phyloP scores from a whole-genome alignment of 2,329 filamentous ascomycete species.

The Amauroascus niger region DNA sequence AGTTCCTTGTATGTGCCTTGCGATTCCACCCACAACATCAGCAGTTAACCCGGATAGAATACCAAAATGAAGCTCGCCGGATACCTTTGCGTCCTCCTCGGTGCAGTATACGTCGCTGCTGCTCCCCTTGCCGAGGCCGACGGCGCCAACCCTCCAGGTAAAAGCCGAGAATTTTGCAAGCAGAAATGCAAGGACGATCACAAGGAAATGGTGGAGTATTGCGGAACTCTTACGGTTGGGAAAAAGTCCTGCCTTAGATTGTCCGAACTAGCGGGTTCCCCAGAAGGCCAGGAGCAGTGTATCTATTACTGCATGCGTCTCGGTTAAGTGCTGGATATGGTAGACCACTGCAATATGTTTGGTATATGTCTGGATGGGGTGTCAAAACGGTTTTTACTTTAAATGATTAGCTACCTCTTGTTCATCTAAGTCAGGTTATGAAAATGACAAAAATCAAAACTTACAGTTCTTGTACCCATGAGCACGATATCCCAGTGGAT shows the following conservation, averaged over 20 bases:
- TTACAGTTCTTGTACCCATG: neutral
- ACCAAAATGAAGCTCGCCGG: constrained; percentile 10
- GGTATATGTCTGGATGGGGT: neutral
- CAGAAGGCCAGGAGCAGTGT: constrained; percentile 6
- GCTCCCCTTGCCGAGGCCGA: neutral
- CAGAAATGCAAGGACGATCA: constrained; percentile 5
- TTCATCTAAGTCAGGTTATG: neutral
- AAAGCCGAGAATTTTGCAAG: neutral
- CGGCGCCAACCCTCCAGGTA: neutral
- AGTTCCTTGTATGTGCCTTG: neutral
- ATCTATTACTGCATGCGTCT: constrained; percentile 6
- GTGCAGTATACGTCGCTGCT: constrained; percentile 7
- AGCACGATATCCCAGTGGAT: no score
- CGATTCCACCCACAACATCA: neutral
- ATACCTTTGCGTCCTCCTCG: constrained; percentile 3
- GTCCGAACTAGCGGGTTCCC: neutral
- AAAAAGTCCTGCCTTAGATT: neutral
- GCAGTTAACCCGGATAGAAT: neutral
- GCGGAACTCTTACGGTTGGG: neutral
- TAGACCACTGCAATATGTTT: neutral
- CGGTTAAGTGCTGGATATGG: neutral
- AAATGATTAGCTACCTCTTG: no score
- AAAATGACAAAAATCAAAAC: no score
- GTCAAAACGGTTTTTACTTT: neutral
- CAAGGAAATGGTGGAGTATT: constrained; percentile 3